Base-by-base conservation (phyloP, 1,139 yeast species). In the Nadsonia starkeyi-henricii region DNA sequence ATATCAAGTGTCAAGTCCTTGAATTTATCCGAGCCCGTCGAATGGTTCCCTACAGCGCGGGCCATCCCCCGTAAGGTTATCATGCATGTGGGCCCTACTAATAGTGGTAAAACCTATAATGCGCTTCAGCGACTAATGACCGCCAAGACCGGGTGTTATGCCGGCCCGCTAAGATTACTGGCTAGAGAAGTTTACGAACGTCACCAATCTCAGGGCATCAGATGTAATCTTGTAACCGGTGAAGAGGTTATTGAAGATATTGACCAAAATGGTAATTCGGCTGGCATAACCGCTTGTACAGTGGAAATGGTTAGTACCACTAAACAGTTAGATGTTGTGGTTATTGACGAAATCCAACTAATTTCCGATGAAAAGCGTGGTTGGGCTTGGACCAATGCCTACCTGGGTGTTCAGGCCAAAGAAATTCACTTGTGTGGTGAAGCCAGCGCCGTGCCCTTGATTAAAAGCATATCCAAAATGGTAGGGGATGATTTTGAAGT, bases 61-160 rank as follows among this genome's bases (percentile, higher is more conserved):
- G 77, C 80, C 54, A 71, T 88, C 70, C 80, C 78, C 54, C 71
- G 99, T 42, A 81, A 82, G 50, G 74, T 91, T 44, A 73, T 81
- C 20, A 75, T 93, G 78, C 99, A 91, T 62, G 86, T 91, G 19
- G 99, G 99, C 0, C 98, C 99, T 0, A 91, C 99, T 0, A 91
- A 91, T 62, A 81, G 93, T 56, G 99, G 99, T n/a, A 91, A 91
- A 60, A 91, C 98, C 0, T 84, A 85, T 60, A 75, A 77, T 46
- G 95, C 97, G 0, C 67, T 91, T 44, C 73, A 82, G 58, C 73
- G 78, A 49, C 70, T 91, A 44, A 78, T 79, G 55, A 58, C 65
- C n/a, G 79, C 89, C 9, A 71, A 76, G 42, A 73, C 81, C n/a
- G 98, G 98, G 0, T 85, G 84, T 57, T 91, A 83, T 63, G 97